phyloP scores from a whole-genome alignment of 371 early-diverging fungal genomes.

The Dichotomocladium elegans region DNA sequence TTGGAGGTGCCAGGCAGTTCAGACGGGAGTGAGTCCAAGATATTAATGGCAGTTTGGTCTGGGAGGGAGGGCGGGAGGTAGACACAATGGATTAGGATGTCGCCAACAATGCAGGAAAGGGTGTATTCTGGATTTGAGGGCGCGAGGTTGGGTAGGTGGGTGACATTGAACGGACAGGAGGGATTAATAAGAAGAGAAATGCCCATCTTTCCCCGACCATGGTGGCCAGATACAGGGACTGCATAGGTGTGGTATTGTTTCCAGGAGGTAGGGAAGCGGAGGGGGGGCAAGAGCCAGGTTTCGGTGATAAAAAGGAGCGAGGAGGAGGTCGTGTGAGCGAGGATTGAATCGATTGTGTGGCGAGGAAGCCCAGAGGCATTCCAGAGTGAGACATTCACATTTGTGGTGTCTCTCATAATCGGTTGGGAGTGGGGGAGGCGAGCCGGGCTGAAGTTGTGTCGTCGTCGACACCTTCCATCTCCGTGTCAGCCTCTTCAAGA shows the following conservation, averaged over 20 bases:
- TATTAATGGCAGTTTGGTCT: neutral
- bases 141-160: neutral
- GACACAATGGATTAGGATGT: conserved; percentile 6
- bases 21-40: neutral
- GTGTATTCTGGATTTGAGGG: neutral
- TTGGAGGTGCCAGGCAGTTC: neutral
- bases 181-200: neutral
- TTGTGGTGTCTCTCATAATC: neutral
- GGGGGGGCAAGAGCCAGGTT: neutral
- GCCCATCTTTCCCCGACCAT: conserved; percentile 4
- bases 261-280: conserved; percentile 8
- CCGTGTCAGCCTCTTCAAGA: neutral
- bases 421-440: neutral
- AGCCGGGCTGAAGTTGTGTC: neutral
- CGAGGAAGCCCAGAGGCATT: neutral
- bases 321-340: conserved; percentile 6
- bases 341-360: neutral
- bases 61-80: conserved; percentile 8
- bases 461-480: neutral
- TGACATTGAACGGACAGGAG: neutral
- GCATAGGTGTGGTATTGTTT: conserved; percentile 10
- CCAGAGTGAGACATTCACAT: neutral
- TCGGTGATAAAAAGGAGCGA: neutral
- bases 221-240: neutral
- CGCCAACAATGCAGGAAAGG: conserved; percentile 1